Base-by-base conservation (phyloP, 2,329 filamentous ascomycete species). In the Sporothrix protearum region DNA sequence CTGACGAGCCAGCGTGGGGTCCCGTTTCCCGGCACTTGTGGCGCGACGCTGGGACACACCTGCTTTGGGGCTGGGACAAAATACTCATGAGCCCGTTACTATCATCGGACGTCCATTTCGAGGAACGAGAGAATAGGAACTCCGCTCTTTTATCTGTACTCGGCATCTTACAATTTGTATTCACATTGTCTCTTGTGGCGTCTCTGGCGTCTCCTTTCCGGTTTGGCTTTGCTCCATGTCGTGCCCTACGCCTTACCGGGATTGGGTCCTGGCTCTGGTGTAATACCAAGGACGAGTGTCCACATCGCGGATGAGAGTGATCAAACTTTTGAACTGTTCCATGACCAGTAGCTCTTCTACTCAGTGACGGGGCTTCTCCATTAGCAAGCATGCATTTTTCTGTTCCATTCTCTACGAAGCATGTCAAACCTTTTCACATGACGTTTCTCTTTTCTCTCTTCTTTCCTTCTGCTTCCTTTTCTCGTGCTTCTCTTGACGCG, bases 21-120 rank as follows among this genome's bases (percentile, higher is more conserved):
- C n/a, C 57, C 61, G 25, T 49, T 66, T 49, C 61, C 61, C 39
- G 61, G 61, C 61, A 66, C 57, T 63, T 63, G 57, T 42, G 57
- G 42, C 33, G 33, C 57, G 57, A 63, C 22, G 33, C 57, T 63
- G 33, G 33, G 57, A 63, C 57, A 6, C 42, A 47, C 42, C 16
- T 3, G 7, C n/a, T 57, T 33, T 25, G 12, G 22, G 30, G 19
- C 33, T 39, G 9, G 33, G 57, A 42, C 36, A 63, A 63, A 25
- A 22, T 42, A 42, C n/a, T 3, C 9, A 25, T 28, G 25, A 42
- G 33, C n/a, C 30, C 53, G 8, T 57, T 28, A 33, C 53, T 57
- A n/a, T 19, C 53, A 57, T 61, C 33, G n/a, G 57, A 12, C 36
- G 33, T 61, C 57, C 19, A 19, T 25, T 61, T 19, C 30, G 12